Conservation (phyloP, 1,284 basidiomycete species). For the Schizophyllum amplum region DNA sequence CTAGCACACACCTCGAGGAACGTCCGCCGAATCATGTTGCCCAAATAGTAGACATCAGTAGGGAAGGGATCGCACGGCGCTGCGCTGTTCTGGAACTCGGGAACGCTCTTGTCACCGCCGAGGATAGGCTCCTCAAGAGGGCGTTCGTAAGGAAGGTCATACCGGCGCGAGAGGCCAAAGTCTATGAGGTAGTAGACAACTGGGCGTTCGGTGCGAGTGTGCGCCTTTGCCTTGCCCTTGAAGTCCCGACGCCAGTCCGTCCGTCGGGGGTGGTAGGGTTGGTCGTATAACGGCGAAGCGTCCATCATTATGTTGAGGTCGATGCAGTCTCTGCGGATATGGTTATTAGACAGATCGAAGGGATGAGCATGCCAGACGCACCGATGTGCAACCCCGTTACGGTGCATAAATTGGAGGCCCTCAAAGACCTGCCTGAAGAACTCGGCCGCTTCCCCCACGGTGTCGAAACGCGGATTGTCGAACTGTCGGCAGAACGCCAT, state of each 20-base stretch:
- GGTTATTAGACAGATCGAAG: background rate
- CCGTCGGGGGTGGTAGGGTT: conserved; percentile 21
- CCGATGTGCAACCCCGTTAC: conserved; percentile 13
- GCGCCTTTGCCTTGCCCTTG: conserved; percentile 16
- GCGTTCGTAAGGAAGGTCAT: conserved; percentile 8
- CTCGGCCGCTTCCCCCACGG: conserved; percentile 22
- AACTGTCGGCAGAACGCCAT: conserved; percentile 23
- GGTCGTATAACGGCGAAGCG: conserved; percentile 18
- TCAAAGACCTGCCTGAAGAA: conserved; percentile 27
- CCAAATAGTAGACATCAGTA: conserved; percentile 24
- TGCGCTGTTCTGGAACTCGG: conserved; percentile 18
- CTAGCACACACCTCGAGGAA: conserved; percentile 13
- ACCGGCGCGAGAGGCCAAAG: conserved; percentile 28
- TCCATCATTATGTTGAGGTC: conserved; percentile 33
- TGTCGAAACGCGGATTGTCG: conserved; percentile 21
- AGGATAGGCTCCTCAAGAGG: conserved; percentile 17
- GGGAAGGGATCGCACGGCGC: conserved; percentile 18
- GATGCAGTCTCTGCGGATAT: conserved; percentile 23
- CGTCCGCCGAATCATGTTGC: conserved; percentile 16
- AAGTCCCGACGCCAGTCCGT: conserved; percentile 11
- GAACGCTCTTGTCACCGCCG: conserved; percentile 26
- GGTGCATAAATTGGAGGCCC: conserved; percentile 25
- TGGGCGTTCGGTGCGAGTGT: conserved; percentile 21
- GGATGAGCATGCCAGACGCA: background rate
- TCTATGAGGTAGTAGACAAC: conserved; percentile 26